Base-by-base conservation (phyloP, 768 basidiomycete genomes). In the Boletus reticulatus region DNA sequence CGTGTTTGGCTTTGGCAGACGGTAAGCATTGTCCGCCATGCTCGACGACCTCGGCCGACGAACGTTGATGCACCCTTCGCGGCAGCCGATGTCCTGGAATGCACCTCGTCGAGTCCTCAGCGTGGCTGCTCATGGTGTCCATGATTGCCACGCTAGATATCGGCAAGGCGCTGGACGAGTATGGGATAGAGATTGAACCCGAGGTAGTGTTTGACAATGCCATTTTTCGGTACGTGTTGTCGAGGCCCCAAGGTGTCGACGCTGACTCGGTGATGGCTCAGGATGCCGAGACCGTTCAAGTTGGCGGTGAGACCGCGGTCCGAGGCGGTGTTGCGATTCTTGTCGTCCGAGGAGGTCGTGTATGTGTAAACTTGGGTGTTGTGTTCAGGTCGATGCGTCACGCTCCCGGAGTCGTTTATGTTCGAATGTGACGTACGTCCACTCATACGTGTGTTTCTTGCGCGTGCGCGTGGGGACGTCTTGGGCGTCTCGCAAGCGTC, bases 141-240 rank as follows among this genome's bases (percentile, higher is more conserved):
- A 80, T 84, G 67, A 70, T 88, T 11, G 82, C 84, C 1, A 82
- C 82, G 44, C 65, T 87, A 39, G 77, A 85, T 53, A 78, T 88
- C 11, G 61, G 68, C 39, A 83, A 80, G 66, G 71, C 80, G 17
- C 65, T 75, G 20, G 83, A 84, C 48, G 78, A 78, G 36, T 62
- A 68, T 8, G 85, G 85, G 5, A 67, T 71, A 4, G 70, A 69
- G 57, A 75, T 73, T 63, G 84, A 76, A 56, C 84, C 84, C 12
- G 72, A 75, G 36, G 67, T 82, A 10, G 71, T 74, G 16, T 87
- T 81, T 60, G 77, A 85, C 32, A 86, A 87, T 65, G 62, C 83
- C 13, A 76, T 87, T 41, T 86, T 88, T 72, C 78, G 85, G 83
- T 84, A 43, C 46, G 79, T 39, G 1, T 12, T 57, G 36, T 29